Percentiles rank a stretch among this genome's conserved stretches.
These are phyloP conservation scores for Pyrus pyrifolia DNA, from an alignment of 306 rosid genomes.

Conservation along the genomic window DNA sequence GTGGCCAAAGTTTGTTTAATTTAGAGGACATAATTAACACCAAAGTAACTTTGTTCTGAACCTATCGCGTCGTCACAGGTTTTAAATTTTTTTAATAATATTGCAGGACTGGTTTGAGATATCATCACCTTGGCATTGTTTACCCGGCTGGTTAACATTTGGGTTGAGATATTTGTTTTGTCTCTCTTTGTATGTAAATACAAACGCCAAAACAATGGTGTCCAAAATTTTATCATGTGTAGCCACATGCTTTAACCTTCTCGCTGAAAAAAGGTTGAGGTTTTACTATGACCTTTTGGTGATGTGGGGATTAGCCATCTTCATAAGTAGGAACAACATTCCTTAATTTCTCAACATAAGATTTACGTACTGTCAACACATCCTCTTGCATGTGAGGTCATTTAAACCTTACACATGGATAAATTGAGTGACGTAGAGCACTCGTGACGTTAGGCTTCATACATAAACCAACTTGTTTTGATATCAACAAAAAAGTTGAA, in stretches of 20 bases:
- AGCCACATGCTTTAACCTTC: neutral
- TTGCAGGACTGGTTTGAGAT: neutral
- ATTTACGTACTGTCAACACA: too few species aligned
- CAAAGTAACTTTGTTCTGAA: too few species aligned
- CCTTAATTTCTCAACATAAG: too few species aligned
- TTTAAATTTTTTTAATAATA: too few species aligned
- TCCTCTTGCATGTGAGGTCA: too few species aligned
- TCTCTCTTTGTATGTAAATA: neutral
- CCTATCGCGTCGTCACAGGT: neutral
- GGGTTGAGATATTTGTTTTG: neutral
- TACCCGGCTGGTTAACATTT: neutral
- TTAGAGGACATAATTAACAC: neutral
- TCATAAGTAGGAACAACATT: too few species aligned
- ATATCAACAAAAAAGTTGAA: too few species aligned
- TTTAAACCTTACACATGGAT: too few species aligned
- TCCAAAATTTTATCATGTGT: neutral
- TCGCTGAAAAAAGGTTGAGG: neutral
- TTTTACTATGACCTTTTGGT: neutral
- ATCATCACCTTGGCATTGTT: neutral
- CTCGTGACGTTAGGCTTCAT: neutral
- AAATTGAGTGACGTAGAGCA: too few species aligned
- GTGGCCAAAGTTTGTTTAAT: neutral
- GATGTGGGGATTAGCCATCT: neutral
- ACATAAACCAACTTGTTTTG: too few species aligned
- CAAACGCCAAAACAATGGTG: too few species aligned